Percentiles rank a stretch among this genome's conserved stretches.
phyloP scores from a whole-genome alignment of 495 filamentous ascomycete genomes.

The Tuber brumale region DNA sequence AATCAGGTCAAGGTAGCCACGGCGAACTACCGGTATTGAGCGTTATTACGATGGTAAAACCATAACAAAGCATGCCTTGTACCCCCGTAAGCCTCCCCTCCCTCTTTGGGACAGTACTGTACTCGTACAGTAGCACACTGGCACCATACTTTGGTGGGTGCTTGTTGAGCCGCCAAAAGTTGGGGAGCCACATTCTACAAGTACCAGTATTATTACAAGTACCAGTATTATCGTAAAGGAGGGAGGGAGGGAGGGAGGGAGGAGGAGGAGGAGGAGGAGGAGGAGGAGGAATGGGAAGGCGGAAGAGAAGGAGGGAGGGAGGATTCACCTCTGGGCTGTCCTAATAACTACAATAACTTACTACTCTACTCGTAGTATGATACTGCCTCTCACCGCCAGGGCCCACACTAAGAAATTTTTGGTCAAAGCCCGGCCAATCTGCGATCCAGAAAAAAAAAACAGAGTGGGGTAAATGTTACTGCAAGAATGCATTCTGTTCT shows the following conservation, averaged over 20 bases:
- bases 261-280: not conserved
- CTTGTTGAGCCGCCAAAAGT: constrained; percentile 4
- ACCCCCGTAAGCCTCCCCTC: not conserved
- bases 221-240: not conserved
- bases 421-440: not conserved
- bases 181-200: not conserved
- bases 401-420: not conserved
- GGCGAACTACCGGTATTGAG: not conserved
- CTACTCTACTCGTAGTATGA: not conserved
- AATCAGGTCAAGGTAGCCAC: not conserved
- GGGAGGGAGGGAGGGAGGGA: not conserved
- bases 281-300: not conserved
- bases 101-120: not conserved
- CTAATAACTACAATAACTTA: not conserved
- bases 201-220: not conserved
- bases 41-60: not conserved
- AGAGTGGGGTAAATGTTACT: not conserved
- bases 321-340: not conserved
- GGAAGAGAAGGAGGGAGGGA: not conserved
- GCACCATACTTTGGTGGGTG: not conserved
- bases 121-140: not conserved
- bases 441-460: not conserved
- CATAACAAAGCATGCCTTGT: not conserved
- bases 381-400: not conserved
- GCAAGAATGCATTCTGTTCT: not conserved